Evolutionary conservation across 2,329 filamentous ascomycete genomes (phyloP), one percentile per base, ranked within the genome.

Genomic region (Rutstroemia sp.): DNA sequence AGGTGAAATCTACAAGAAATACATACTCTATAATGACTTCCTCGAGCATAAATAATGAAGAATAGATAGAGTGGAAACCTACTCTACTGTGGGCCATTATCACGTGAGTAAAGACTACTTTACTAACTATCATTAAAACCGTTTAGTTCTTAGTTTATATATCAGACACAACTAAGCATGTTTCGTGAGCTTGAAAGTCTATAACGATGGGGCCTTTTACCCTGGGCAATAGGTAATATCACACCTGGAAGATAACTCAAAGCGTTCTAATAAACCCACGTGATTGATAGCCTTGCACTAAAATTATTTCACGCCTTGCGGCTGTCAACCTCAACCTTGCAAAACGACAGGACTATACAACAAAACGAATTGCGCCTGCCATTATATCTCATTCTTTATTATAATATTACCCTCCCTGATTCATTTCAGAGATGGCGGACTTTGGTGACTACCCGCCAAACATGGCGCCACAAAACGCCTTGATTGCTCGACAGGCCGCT

Each of bases 391-490:
- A 42, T 21, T n/a, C 10, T 44, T 4, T 1, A 44, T 23, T 38
- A 2, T 14, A 10, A 16, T 19, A 27, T 16, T 27, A 51, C 30
- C 5, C 27, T 14, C 16, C 27, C 6, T 21, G 10, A 25, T 37
- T 19, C 27, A 8, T 45, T 41, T 16, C 23, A 61, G 74, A 58
- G 3, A 86, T 86, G 83, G 75, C 80, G 41, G 76, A 81, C 64
- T 82, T 86, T 62, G 76, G 76, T 61, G 79, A 83, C 51, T 86
- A 85, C 63, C 81, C 83, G 71, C 80, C 83, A 16, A 84, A 86
- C 60, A 84, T 86, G 78, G 76, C 77, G 65, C 81, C 83, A 16
- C 77, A 83, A 66, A 82, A 86, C 67, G 81, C 82, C 46, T 77
- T 86, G 46, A 76, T 85, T 54, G 75, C 83, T 46, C 78, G 83